Base-by-base conservation (phyloP, 1,284 basidiomycete species). In the Takashimella koratensis region DNA sequence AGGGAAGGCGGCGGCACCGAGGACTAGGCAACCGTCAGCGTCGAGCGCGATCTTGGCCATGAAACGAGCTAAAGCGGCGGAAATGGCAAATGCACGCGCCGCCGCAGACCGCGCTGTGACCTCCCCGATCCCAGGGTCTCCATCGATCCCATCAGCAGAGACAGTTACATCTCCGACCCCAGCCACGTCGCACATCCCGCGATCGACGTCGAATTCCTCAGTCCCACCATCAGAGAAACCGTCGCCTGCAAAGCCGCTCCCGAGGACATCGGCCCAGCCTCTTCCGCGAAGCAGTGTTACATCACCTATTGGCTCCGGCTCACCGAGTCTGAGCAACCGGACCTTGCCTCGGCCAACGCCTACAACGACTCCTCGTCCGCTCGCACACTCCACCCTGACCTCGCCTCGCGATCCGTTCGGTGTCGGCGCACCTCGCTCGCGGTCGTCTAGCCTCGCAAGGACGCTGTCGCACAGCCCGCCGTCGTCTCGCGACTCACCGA, bases 1-100 rank as follows among this genome's bases (percentile, higher is more conserved):
- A 42, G 27, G 30, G 30, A 36, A 36, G 16, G 10, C 30, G 16
- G 16, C 30, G 16, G 30, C 30, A 36, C 8, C 16, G 16, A 36
- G 10, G 16, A 36, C 30, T 8, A 41, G 59, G 4, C 49, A 57
- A 5, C 59, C 55, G 13, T 61, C 66, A 0, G 59, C 60, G 0
- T 52, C 68, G 52, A 54, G 53, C 10, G 64, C 66, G 0, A 47
- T 74, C 40, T 43, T 74, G 16, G 72, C 72, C 6, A 69, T 71
- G 42, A 69, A 67, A 54, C 45, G 70, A 8, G 67, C 65, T 3
- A 64, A 68, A 43, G 71, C 67, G 5, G 68, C 68, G 5, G 66
- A 69, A 43, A 24, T 65, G 4, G 64, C 65, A 4, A 61, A 64
- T 8, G 60, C 26, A 19, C 45, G 49, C 3, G 42, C 43, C 0